These are phyloP conservation scores for Magnolia sinica DNA, from an alignment of 164 flowering plant genomes.

Conservation along the genomic window DNA sequence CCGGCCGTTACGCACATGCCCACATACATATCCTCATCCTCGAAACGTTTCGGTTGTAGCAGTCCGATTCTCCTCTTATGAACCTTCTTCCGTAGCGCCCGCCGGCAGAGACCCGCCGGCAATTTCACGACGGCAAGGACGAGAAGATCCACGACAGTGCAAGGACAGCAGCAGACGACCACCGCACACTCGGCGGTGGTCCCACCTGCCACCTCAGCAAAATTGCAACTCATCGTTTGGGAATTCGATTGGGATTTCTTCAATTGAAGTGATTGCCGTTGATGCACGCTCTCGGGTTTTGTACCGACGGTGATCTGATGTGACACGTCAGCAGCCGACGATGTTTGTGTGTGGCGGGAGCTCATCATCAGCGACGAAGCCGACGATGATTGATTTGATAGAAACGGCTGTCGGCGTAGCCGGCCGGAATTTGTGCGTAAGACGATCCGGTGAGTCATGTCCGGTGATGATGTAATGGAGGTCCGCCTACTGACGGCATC, in stretches of 20 bases:
- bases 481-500: too few relatives aligned
- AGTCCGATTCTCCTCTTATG: not conserved
- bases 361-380: too few relatives aligned
- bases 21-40: not conserved
- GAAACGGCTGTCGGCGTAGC: too few relatives aligned
- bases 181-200: conserved; percentile 82
- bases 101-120: conserved; percentile 70
- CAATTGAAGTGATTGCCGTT: conserved; percentile 28
- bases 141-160: conserved; percentile 48
- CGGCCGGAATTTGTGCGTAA: too few relatives aligned
- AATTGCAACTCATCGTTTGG: conserved; percentile 14
- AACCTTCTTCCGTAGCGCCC: conserved; percentile 29
- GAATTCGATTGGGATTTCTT: not conserved
- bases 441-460: too few relatives aligned
- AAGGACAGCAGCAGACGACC: conserved; percentile 79
- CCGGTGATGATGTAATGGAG: too few relatives aligned
- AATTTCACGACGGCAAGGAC: conserved; percentile 65
- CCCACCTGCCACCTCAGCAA: conserved; percentile 77
- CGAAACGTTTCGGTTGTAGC: not conserved
- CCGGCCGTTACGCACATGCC: conserved; percentile 11
- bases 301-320: too few relatives aligned
- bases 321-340: too few relatives aligned
- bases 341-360: too few relatives aligned
- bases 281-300: not conserved
- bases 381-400: too few relatives aligned